Base-by-base conservation (phyloP, 805 yeast genomes). In the Starmerella vaccinii region DNA sequence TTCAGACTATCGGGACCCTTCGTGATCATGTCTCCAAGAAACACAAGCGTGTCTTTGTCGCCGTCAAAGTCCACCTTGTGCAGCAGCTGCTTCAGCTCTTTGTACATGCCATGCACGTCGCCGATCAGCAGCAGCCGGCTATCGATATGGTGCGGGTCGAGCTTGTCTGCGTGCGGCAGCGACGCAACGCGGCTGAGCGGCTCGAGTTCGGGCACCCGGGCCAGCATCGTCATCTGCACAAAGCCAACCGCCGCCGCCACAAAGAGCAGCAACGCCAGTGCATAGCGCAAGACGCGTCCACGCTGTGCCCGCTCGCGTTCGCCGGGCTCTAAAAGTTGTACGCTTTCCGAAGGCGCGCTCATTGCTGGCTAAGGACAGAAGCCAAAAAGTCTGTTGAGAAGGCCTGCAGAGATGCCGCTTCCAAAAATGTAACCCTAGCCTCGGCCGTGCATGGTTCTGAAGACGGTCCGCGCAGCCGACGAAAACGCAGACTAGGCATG, bases 21-120 rank as follows among this genome's bases (percentile, higher is more conserved):
- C 46, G 87, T 73, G 16, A 85, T 71, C 64, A 88, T 85, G 62
- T 89, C 97, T 4, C 97, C 97, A 19, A 88, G 65, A 21, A 88
- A 68, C 1, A 89, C 67, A 13, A 88, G 70, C 40, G 75, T 75
- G 62, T 86, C 94, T 18, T 46, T 34, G 18, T 57, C 38, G 8
- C 64, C 59, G 19, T 69, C 59, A 15, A 65, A 63, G 50, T 77
- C 70, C 19, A 77, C 59, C 59, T 77, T 74, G 8, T 70, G 59
- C 49, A 89, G 66, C 37, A 90, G 68, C 45, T 71, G 66, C 50
- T 63, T 63, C 49, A 88, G 68, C 59, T 77, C 78, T 7, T 71
- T 66, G 59, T 72, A 77, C 58, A 81, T 80, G 1, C 96, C 97
- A 67, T 89, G 97, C 21, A 89, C 77, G 64, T 89, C 97, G 4